Evolutionary conservation across 805 yeast genomes (phyloP), one percentile per base, ranked within the genome.

Genomic region (Schwanniomyces pseudopolymorphus): DNA sequence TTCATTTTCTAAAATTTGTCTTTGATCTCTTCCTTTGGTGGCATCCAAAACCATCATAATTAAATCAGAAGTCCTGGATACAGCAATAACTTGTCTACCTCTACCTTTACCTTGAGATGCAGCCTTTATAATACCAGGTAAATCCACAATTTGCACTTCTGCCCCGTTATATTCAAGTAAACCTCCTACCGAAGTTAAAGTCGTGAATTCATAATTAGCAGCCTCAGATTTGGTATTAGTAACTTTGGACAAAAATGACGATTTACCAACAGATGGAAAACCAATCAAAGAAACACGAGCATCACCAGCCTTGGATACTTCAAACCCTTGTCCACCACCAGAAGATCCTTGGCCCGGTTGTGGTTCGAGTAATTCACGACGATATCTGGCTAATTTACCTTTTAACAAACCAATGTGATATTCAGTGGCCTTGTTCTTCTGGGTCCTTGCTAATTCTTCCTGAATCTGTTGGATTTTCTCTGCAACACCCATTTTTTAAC

Each of bases 91-190:
- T 66, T 94, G 98, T 58, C 96, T 79, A 47, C 98, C 98, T 66
- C 99, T 82, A 57, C 99, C 99, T 67, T 91, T 91, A 59, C 98
- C 98, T 62, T 89, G 96, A 28, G 95, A 78, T 3, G 98, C 98
- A 38, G 98, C 98, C 63, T 88, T 89, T 47, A 92, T 92, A 56
- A 92, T 92, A 66, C 99, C 99, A 1, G 99, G 99, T 43, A 92
- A 71, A 77, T 92, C 99, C n/a, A 92, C 92, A 54, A 94, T 85
- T 70, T 92, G 99, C 51, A 92, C 90, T 60, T 91, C 97, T 0
- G 98, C 97, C 33, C 98, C 98, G 61, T 90, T 89, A 62, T 92
- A 90, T 62, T 90, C 92, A 56, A 92, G 73, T 10, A 94, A 96
- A 40, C 98, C 97, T 0, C 98, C 97, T 17, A 92, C 97, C 0